A percentile compares a stretch with the other conserved stretches of the same genome.
phyloP scores from a whole-genome alignment of 106 monocot genomes.

The Phalaenopsis equestris region DNA sequence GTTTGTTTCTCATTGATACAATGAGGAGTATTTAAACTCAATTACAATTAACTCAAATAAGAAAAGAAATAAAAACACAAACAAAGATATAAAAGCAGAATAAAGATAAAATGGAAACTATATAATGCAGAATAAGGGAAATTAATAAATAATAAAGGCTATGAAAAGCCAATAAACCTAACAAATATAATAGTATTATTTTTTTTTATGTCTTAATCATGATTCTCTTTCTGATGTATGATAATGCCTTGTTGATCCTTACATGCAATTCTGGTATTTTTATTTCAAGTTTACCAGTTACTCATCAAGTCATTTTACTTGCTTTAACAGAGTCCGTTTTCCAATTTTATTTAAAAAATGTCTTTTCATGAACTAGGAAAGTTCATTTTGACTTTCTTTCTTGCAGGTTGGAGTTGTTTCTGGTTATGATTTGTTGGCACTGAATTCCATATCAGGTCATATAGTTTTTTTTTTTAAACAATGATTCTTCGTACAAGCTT shows the following conservation, averaged over 20 bases:
- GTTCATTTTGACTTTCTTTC: conserved; percentile 1
- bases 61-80: too few species aligned
- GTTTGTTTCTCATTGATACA: too few species aligned
- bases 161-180: too few species aligned
- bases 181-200: not conserved
- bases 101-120: too few species aligned
- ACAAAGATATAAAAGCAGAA: too few species aligned
- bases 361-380: not conserved
- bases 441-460: conserved; percentile 93
- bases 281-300: not conserved
- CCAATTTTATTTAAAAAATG: not conserved
- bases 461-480: not conserved
- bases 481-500: not conserved
- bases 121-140: too few species aligned
- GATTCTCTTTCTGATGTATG: not conserved
- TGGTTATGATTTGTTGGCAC: conserved; percentile 86
- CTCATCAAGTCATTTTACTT: not conserved
- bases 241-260: not conserved
- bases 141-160: too few species aligned
- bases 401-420: conserved; percentile 89
- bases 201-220: not conserved
- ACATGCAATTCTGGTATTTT: not conserved
- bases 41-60: too few species aligned
- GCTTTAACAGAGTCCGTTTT: not conserved
- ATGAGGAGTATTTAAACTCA: too few species aligned